Base-by-base conservation (phyloP, 768 basidiomycete species). In the Suillus luteus region DNA sequence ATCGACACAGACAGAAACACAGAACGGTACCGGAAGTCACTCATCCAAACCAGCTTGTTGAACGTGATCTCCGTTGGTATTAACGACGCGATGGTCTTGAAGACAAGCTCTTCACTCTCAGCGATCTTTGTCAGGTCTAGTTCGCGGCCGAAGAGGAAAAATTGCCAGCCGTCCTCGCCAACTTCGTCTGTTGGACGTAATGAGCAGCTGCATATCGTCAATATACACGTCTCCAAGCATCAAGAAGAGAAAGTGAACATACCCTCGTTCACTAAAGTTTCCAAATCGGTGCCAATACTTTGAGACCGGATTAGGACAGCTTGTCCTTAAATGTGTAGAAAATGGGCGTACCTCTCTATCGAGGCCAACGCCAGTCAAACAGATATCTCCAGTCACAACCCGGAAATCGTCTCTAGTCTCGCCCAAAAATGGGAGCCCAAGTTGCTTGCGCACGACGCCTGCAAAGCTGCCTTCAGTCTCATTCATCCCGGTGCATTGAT, bases 261-360 rank as follows among this genome's bases (percentile, higher is more conserved):
- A 46, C 37, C 27, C 41, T 37, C 10, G n/a, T 24, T 10, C 19
- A 14, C 17, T 27, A 27, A 14, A 66, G 52, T 80, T 78, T 1
- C 82, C 81, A 81, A 82, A 83, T 71, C 79, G 80, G 65, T 82
- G 82, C 81, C 81, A 82, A 62, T 76, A 69, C 82, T 83, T 22
- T 41, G 6, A 54, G 19, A 54, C 35, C n/a, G 14, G 15, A 37
- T 9, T 9, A n/a, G 35, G n/a, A 35, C 11, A 12, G n/a, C 33
- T 12, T n/a, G 49, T 19, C 11, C 14, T 49, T 6, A 1, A 27
- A 22, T 38, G 11, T 40, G 27, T 22, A 22, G 22, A 37, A 61
- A 12, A 49, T 7, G n/a, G 17, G 66, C 78, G 49, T 60, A 80
- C 81, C 62, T 80, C 76, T 27, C 71, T 67, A 40, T 76, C 74